phyloP scores from a whole-genome alignment of 192 early-diverging fungal species.

The Piromyces sp. region DNA sequence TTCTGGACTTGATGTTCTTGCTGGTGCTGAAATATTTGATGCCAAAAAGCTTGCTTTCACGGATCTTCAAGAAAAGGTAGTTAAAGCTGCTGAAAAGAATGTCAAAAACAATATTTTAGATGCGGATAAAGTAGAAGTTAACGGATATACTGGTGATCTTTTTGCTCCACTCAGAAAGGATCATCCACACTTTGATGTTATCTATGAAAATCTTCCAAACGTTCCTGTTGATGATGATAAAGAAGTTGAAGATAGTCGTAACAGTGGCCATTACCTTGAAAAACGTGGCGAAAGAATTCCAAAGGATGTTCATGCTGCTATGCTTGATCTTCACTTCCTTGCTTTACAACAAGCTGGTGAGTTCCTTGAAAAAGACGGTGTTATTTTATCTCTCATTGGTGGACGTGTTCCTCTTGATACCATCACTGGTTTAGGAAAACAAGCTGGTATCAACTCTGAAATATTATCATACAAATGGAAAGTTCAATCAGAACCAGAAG shows the following conservation, averaged over 20 bases:
- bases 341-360: background rate
- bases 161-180: background rate
- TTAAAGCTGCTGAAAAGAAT: background rate
- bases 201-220: background rate
- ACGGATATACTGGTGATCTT: background rate
- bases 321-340: background rate
- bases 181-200: background rate
- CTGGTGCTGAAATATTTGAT: background rate
- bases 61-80: background rate
- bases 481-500: background rate
- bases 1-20: background rate
- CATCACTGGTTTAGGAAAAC: background rate
- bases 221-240: background rate
- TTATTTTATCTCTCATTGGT: background rate
- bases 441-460: background rate
- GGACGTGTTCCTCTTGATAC: background rate
- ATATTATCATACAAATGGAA: background rate
- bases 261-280: background rate
- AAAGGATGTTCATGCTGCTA: background rate
- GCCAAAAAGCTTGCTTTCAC: background rate
- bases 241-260: background rate
- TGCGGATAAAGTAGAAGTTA: background rate
- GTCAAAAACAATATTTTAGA: background rate
- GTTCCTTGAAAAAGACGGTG: background rate
- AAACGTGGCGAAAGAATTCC: background rate